Evolutionary conservation across 169 alveolate species (phyloP), one percentile per base, ranked within the genome.

Genomic region (Plasmodium malariae): DNA sequence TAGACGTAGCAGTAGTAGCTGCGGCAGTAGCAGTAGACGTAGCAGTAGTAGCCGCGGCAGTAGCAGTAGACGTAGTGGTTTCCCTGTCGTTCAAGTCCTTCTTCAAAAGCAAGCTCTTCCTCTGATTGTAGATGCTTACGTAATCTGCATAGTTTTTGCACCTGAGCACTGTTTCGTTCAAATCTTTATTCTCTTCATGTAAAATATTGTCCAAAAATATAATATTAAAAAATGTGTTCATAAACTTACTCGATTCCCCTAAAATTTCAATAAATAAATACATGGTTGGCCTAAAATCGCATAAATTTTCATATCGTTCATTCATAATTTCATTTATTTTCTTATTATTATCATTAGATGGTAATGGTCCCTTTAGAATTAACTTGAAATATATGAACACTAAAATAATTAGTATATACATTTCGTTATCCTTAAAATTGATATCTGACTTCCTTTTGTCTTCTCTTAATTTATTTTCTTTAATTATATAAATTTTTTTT

Each of bases 231-330:
- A 86, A 86, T 0, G 32, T 37, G 5, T 32, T 86, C 87, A 86
- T 70, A 32, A 86, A 86, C 26, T 71, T 68, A n/a, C 37, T 86
- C 0, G 92, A 69, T 70, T 86, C 92, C 19, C 92, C 92, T 49
- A 86, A 40, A 7, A 86, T 86, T 6, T 86, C 78, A 5, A 70
- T 73, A 51, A 55, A 86, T 4, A 86, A 51, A 86, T 86, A 86
- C 92, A 86, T 86, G 0, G 92, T 86, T 0, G 92, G 87, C 40
- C 92, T 40, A 36, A 86, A 86, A 21, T 86, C 92, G 24, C 92
- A 86, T 6, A 74, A 54, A 19, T 59, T 55, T 30, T 86, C 76
- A 48, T 17, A 86, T 6, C 92, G 5, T 36, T 86, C 92, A 55
- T 86, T 86, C 92, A 86, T 86, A 28, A 86, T 49, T 57, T 32